Conservation (phyloP, 208 protist genomes). For the Wallacemonas rigidus region DNA sequence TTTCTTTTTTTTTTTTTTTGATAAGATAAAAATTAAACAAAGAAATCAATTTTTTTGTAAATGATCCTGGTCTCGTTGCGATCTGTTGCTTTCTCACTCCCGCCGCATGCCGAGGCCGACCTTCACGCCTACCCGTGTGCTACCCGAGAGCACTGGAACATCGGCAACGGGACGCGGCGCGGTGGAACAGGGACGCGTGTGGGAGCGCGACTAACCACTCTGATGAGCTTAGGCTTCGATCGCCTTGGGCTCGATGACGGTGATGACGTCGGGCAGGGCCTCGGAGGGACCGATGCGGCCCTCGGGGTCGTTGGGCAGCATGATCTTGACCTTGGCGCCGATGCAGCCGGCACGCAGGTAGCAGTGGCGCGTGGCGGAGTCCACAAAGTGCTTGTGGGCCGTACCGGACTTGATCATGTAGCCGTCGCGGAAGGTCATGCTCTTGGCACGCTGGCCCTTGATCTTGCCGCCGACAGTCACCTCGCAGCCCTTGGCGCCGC, state of each 20-base stretch:
- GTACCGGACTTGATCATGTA: conserved; percentile 99
- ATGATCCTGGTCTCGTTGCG: conserved; percentile 1
- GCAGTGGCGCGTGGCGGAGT: conserved; percentile 97
- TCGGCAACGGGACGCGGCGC: not conserved
- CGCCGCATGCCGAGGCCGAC: too few species aligned
- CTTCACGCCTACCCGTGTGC: not conserved
- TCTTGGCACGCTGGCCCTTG: conserved; percentile 98
- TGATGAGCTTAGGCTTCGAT: conserved; percentile 28
- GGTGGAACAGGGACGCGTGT: not conserved
- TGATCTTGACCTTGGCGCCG: conserved; percentile 99
- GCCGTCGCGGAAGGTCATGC: conserved; percentile 99
- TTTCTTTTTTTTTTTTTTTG: conserved; percentile 18
- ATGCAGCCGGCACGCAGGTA: conserved; percentile 98
- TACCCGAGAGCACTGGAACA: not conserved
- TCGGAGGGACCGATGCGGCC: conserved; percentile 59
- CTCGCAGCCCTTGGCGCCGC: conserved; percentile 98
- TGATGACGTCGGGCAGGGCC: conserved; percentile 81
- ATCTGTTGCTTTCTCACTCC: not conserved
- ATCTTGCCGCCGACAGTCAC: conserved; percentile 99
- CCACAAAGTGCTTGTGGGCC: conserved; percentile 93
- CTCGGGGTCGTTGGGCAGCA: conserved; percentile 95
- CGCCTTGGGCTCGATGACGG: conserved; percentile 70
- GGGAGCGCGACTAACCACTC: conserved; percentile 12
- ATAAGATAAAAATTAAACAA: conserved; percentile 28
- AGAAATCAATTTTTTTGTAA: conserved; percentile 28